Conservation (phyloP, 1,284 basidiomycete species). For the Taiwanofungus camphoratus region DNA sequence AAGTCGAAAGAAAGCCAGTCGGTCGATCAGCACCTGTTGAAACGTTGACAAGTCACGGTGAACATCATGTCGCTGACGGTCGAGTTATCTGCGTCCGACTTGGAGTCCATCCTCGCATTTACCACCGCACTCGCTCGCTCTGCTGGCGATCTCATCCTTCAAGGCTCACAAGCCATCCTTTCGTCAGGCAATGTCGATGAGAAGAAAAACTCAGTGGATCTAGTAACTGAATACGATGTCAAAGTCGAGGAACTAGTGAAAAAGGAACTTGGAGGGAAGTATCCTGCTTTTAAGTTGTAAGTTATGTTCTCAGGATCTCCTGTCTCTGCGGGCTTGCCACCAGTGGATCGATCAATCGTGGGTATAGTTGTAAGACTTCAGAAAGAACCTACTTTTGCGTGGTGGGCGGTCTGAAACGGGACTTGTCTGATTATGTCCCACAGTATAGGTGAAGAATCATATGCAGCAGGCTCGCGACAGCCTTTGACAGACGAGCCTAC, state of each 20-base stretch:
- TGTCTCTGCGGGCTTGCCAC: too few species aligned
- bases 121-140: slow-evolving; percentile 66
- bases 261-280: slow-evolving; percentile 58
- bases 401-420: too few species aligned
- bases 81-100: slow-evolving; percentile 32
- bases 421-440: too few species aligned
- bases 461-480: slow-evolving; percentile 65
- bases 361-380: too few species aligned
- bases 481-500: slow-evolving; percentile 83
- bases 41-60: too few species aligned
- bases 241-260: slow-evolving; percentile 86
- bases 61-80: not conserved
- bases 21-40: too few species aligned
- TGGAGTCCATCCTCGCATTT: slow-evolving; percentile 68
- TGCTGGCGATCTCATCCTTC: slow-evolving; percentile 67
- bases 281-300: slow-evolving; percentile 81
- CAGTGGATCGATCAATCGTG: too few species aligned
- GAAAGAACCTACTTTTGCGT: too few species aligned
- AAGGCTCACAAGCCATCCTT: slow-evolving; percentile 70
- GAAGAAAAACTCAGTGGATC: slow-evolving; percentile 89
- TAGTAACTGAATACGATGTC: slow-evolving; percentile 97
- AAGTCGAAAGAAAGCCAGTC: too few species aligned
- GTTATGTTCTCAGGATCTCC: slow-evolving; percentile 24
- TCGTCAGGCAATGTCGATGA: slow-evolving; percentile 55
- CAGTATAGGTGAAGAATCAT: slow-evolving; percentile 92